Evolutionary conservation across 345 rosid genomes (phyloP), one percentile per base, ranked within the genome.

Genomic region (Abelmoschus esculentus): DNA sequence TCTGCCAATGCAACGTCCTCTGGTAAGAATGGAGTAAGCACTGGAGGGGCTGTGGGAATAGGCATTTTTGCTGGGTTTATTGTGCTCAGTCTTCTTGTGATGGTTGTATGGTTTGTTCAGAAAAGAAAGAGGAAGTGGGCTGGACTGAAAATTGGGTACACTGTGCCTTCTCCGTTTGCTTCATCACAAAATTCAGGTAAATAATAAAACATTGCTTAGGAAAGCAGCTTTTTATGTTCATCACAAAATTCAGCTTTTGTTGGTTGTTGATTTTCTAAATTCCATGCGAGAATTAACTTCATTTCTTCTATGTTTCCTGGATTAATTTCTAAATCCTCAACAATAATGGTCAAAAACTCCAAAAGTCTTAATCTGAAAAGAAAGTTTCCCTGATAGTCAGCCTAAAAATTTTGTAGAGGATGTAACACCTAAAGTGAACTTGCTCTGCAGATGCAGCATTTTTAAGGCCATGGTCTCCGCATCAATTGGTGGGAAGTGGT

Each of bases 181-280:
- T 90, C 92, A 47, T 90, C 97, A 32, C 97, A 90, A 71, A 87
- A 85, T 75, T 90, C 98, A 84, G 98, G 98, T 90, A 78, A 69
- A 67, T 56, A 11, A 44, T 61, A 4, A 58, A 17, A 7, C 3
- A 40, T 7, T 40, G 44, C 44, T 40, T 40, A 40, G 44, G 44
- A 11, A 40, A 40, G 44, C 44, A 40, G 44, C 44, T 40, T 40
- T 40, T 40, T 7, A 40, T 40, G 11, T 40, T 40, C 26, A 22
- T 22, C 26, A 22, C 26, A 22, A 22, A 22, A 22, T 22, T 22
- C 26, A 0, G 26, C 44, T 40, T 40, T 2, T 40, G 44, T 40
- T 40, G 44, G 10, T 40, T 40, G 12, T 7, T 7, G 40, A 40
- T 40, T 40, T 40, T 40, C 44, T 40, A 9, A 40, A 40, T 40